phyloP scores from a whole-genome alignment of 306 rosid species.

The cucumber (Cucumis sativus) region DNA sequence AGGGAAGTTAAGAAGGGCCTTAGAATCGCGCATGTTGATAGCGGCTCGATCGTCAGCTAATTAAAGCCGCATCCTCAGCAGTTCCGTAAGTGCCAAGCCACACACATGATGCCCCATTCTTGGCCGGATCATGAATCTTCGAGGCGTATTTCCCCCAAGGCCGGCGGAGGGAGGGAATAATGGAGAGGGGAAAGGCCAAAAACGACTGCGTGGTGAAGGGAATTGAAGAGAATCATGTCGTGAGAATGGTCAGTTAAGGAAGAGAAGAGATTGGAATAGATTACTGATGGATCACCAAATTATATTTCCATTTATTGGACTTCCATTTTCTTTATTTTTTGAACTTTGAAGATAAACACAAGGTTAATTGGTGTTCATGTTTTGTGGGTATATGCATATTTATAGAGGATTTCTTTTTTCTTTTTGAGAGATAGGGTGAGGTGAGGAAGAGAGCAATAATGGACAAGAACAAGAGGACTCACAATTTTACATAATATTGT shows the following conservation, averaged over 20 bases:
- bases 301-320: too few relatives aligned
- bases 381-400: background rate
- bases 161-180: conserved; percentile 7
- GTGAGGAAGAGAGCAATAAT: background rate
- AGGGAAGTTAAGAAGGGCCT: conserved; percentile 53
- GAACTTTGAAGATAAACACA: background rate
- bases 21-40: conserved; percentile 33
- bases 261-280: background rate
- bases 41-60: conserved; percentile 54
- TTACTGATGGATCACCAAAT: background rate
- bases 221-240: conserved; percentile 39
- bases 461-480: background rate
- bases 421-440: background rate
- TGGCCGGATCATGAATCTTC: conserved; percentile 48
- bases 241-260: conserved; percentile 22
- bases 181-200: conserved; percentile 31
- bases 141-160: conserved; percentile 55
- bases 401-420: background rate
- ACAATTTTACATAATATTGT: background rate
- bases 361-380: background rate
- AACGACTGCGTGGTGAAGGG: conserved; percentile 24
- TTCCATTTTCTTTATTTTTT: background rate
- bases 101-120: conserved; percentile 34
- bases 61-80: conserved; percentile 41
- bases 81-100: conserved; percentile 62